phyloP scores from a whole-genome alignment of 345 rosid genomes.

The Aegle marmelos region DNA sequence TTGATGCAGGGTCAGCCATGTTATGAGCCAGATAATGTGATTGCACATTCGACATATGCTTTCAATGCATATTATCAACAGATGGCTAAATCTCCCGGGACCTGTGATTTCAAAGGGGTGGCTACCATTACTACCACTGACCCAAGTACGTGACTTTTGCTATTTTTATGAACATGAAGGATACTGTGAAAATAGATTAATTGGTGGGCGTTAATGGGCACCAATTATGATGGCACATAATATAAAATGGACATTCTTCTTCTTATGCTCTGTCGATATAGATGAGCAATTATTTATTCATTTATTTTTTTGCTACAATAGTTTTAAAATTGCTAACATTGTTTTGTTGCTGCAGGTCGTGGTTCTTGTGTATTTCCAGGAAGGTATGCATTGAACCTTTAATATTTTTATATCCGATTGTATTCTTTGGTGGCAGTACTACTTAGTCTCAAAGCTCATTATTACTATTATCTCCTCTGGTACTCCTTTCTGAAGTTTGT shows the following conservation, averaged over 20 bases:
- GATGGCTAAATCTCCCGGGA: slow-evolving; percentile 70
- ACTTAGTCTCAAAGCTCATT: not conserved
- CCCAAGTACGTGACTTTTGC: slow-evolving; percentile 59
- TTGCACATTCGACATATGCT: slow-evolving; percentile 78
- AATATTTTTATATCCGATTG: not conserved
- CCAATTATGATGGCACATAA: not conserved
- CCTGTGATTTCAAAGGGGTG: slow-evolving; percentile 95
- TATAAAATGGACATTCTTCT: not conserved
- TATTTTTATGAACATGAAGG: not conserved
- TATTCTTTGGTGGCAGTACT: not conserved
- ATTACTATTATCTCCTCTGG: not conserved
- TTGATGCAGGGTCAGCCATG: slow-evolving; percentile 81
- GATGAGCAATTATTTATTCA: not conserved
- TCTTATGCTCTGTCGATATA: not conserved
- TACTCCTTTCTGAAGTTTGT: slow-evolving; percentile 7
- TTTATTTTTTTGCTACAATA: not conserved
- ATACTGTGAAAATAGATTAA: not conserved
- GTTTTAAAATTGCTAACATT: not conserved
- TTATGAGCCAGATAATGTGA: slow-evolving; percentile 78
- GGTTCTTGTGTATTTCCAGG: slow-evolving; percentile 73
- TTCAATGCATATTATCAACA: slow-evolving; percentile 85
- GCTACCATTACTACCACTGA: slow-evolving; percentile 83
- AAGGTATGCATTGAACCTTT: slow-evolving; percentile 48
- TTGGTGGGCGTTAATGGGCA: not conserved
- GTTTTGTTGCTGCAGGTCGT: slow-evolving; percentile 57